Evolutionary conservation across 768 basidiomycete species (phyloP).

Genomic region (Phylloporus sp.): DNA sequence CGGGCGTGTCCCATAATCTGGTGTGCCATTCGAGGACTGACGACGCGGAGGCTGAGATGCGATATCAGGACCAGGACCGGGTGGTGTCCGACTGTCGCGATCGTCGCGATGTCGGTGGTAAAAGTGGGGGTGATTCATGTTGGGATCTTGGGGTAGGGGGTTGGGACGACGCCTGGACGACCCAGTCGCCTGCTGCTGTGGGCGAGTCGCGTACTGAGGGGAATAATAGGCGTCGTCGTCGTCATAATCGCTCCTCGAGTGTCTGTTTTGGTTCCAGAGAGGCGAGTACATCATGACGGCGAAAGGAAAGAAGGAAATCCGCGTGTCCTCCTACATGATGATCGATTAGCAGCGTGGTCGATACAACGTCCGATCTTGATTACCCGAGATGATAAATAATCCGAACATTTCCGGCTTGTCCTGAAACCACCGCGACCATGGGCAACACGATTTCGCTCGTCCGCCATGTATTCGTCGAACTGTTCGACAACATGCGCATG

Average conservation of each 20-base stretch:
- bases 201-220: background rate
- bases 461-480: constrained; percentile 17
- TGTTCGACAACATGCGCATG: constrained; percentile 15
- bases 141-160: constrained; percentile 5
- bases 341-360: constrained; percentile 8
- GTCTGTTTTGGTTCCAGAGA: background rate
- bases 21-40: constrained; percentile 17
- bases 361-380: too few species aligned
- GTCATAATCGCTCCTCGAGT: constrained; percentile 11
- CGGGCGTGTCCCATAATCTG: constrained; percentile 15
- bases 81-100: constrained; percentile 12
- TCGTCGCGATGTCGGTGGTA: constrained; percentile 23
- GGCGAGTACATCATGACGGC: background rate
- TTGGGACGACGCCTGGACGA: constrained; percentile 17
- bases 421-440: constrained; percentile 21
- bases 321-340: background rate
- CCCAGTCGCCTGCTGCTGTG: constrained; percentile 3
- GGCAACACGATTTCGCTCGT: constrained; percentile 25
- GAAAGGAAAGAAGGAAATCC: background rate
- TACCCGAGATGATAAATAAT: too few species aligned
- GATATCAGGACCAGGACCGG: constrained; percentile 12
- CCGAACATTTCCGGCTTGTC: too few species aligned
- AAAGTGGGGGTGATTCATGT: constrained; percentile 2
- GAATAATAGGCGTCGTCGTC: constrained; percentile 15
- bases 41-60: constrained; percentile 14